phyloP scores from a whole-genome alignment of 805 yeast species.

The Metschnikowia baotianmanensis region DNA sequence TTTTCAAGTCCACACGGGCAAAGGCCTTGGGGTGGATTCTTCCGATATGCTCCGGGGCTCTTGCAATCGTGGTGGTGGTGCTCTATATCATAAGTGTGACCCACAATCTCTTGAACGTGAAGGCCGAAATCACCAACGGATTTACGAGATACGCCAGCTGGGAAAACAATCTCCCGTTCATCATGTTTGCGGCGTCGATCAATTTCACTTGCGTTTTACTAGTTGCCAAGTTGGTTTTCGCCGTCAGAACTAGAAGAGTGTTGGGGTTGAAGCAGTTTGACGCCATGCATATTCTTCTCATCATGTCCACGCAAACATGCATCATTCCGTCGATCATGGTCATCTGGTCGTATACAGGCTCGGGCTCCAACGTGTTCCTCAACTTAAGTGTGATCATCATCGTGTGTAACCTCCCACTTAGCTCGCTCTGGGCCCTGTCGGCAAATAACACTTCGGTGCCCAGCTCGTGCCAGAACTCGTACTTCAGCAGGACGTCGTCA shows the following conservation, averaged over 20 bases:
- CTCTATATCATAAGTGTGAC: constrained; percentile 57
- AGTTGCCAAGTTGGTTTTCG: constrained; percentile 60
- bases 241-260: constrained; percentile 68
- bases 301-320: constrained; percentile 82
- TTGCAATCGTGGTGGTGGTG: constrained; percentile 56
- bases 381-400: constrained; percentile 60
- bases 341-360: constrained; percentile 46
- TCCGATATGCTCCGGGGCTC: constrained; percentile 34
- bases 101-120: constrained; percentile 32
- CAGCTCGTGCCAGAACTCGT: constrained; percentile 18
- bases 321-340: constrained; percentile 72
- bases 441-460: constrained; percentile 45
- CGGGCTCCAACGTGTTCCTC: constrained; percentile 36
- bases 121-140: constrained; percentile 1
- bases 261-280: constrained; percentile 83
- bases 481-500: constrained; percentile 16
- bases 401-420: constrained; percentile 72
- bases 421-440: constrained; percentile 86
- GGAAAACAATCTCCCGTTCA: constrained; percentile 52
- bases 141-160: constrained; percentile 29
- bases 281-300: constrained; percentile 72
- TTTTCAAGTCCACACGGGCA: constrained; percentile 62
- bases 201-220: constrained; percentile 60
- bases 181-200: constrained; percentile 68
- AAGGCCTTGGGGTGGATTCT: constrained; percentile 39